Evolutionary conservation across 257 asterid species (phyloP), one percentile per base, ranked within the genome.

Genomic region (Rubia yunnanensis): DNA sequence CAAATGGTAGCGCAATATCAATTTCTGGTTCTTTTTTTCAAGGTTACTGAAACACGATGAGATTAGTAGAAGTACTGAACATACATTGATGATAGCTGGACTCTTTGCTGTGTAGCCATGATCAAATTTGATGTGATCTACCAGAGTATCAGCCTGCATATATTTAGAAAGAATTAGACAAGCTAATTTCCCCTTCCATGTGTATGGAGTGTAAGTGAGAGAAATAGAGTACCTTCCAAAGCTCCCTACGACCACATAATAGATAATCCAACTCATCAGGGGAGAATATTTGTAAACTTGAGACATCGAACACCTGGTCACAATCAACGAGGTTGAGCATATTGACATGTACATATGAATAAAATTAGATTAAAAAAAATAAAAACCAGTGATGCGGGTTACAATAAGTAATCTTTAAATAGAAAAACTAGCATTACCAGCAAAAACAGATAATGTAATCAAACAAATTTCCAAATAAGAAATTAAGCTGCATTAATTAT

Each of bases 21-120:
- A 11, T 3, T 59, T 48, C 3, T 20, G 58, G 50, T 39, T n/a
- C n/a, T n/a, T n/a, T n/a, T n/a, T n/a, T n/a, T n/a, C n/a, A n/a
- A n/a, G n/a, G n/a, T n/a, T n/a, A n/a, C n/a, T n/a, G n/a, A n/a
- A 8, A 59, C 38, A 48, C 23, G 31, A 24, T 31, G 57, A 17
- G 17, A 27, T 44, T 38, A 50, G 38, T 4, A 26, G 48, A 17
- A 39, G 22, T n/a, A 44, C 14, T 20, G 70, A 72, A 74, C 91
- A 20, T 86, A 91, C 98, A 78, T 82, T 57, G 62, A 86, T 60
- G 28, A 94, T 83, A 31, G 94, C 94, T 54, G 96, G 98, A 79
- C 99, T 94, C 83, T 86, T 94, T 41, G 96, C 89, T 58, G 94
- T 94, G 73, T 90, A 94, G 70, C 99, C 99, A 78, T 94, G 99